Conservation (phyloP, 805 yeast species). For the Metschnikowia proteae region DNA sequence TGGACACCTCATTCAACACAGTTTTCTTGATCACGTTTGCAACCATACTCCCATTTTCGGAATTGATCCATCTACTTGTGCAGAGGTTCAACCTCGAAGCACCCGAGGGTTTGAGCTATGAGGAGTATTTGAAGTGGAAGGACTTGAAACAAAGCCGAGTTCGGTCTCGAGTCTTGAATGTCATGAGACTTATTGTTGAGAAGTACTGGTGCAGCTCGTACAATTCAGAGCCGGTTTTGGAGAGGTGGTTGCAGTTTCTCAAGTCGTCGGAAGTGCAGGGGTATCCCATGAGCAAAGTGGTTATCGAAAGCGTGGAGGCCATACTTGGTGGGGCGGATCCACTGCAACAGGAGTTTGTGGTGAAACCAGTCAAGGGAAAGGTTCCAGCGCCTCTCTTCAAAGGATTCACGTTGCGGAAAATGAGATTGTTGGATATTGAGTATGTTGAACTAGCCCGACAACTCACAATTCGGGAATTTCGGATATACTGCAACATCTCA, state of each 20-base stretch:
- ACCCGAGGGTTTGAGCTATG: conserved; percentile 83
- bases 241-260: conserved; percentile 32
- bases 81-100: conserved; percentile 68
- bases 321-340: conserved; percentile 28
- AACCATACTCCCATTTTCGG: conserved; percentile 65
- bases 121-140: conserved; percentile 76
- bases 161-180: conserved; percentile 58
- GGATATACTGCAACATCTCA: conserved; percentile 61
- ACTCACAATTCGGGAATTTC: conserved; percentile 73
- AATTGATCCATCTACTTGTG: conserved; percentile 56
- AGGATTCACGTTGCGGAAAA: conserved; percentile 33
- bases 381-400: conserved; percentile 42
- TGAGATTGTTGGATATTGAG: conserved; percentile 63
- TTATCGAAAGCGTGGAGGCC: conserved; percentile 23
- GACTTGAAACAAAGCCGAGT: conserved; percentile 66
- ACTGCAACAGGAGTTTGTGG: background rate
- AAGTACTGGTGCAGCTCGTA: conserved; percentile 68
- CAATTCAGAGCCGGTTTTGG: conserved; percentile 41
- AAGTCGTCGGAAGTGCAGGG: conserved; percentile 21
- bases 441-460: conserved; percentile 79
- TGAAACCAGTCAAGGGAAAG: conserved; percentile 16
- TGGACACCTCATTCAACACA: conserved; percentile 60
- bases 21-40: conserved; percentile 73
- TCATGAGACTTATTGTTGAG: conserved; percentile 63
- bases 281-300: conserved; percentile 27